phyloP scores from a whole-genome alignment of 805 yeast genomes.

The Wickerhamiella australiensis region DNA sequence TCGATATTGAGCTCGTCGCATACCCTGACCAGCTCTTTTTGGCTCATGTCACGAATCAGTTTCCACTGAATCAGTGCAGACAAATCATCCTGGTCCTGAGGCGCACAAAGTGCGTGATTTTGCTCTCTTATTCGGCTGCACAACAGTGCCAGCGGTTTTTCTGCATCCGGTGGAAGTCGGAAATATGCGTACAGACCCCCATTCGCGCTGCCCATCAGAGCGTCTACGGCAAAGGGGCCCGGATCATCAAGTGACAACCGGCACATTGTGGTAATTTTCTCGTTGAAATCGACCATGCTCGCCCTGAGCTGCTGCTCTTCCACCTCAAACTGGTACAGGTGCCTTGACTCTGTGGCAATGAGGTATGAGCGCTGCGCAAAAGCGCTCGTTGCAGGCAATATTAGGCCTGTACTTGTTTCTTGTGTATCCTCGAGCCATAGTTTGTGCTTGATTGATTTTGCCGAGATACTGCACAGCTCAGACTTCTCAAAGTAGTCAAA shows the following conservation, averaged over 20 bases:
- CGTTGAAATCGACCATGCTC: background rate
- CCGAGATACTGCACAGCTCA: background rate
- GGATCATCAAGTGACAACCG: background rate
- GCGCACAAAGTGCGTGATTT: background rate
- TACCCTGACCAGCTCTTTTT: background rate
- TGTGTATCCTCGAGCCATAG: conserved; percentile 2
- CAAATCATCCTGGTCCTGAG: background rate
- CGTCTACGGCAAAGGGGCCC: background rate
- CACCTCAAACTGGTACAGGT: background rate
- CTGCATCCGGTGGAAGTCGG: background rate
- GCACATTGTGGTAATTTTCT: background rate
- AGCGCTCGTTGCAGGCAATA: background rate
- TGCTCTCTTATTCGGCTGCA: background rate
- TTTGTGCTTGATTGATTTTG: background rate
- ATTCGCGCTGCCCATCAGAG: background rate
- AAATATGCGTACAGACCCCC: conserved; percentile 8
- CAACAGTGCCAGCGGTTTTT: background rate
- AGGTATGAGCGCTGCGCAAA: background rate
- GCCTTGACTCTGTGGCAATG: background rate
- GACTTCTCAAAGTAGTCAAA: conserved; percentile 1
- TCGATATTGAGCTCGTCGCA: background rate
- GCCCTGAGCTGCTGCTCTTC: background rate
- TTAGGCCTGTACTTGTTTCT: conserved; percentile 1
- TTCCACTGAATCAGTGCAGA: conserved; percentile 1
- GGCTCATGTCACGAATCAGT: background rate